Evolutionary conservation across 352 stramenopile species (phyloP), one percentile per base, ranked within the genome.

Genomic region (Pythium insidiosum): DNA sequence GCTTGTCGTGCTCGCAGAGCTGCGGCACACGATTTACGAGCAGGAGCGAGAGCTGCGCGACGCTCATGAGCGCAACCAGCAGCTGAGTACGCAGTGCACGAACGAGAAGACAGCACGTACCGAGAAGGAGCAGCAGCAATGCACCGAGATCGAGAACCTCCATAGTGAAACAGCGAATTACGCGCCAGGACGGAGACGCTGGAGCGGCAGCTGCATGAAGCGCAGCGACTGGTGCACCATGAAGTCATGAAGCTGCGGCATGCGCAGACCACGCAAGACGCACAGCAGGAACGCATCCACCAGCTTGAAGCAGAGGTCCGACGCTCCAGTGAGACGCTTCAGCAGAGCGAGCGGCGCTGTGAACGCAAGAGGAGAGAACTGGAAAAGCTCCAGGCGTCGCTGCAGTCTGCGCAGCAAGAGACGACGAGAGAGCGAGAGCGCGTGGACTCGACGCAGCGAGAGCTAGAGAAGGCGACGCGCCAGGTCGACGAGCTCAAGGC

Each of bases 1-100:
- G 0, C 60, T 91, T 2, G 44, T 88, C 11, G 76, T 91, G 9
- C 58, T 91, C 11, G 73, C 73, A 0, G 76, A 88, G 63, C 52
- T 92, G 10, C 64, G 79, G 0, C 76, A 92, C 30, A 89, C 76
- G 3, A 83, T 87, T 22, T 86, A 84, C 31, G 44, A 78, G 34
- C 79, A 88, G 52, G 73, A 86, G 29, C 69, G 73, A 19, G 68
- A 80, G 26, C 34, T 86, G 6, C 56, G 50, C 3, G 53, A 72
- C 9, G 12, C 48, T 1, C 41, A 62, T 53, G 5, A 33, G 21
- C 9, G 18, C n/a, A 1, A 16, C 19, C 16, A 56, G 47, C 31
- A 52, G 53, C 20, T 43, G 15, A 15, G 30, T 16, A 5, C 53
- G 6, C 30, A 43, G 22, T 57, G 38, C 24, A 56, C 53, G 25